phyloP scores from a whole-genome alignment of 2,329 filamentous ascomycete species.

The Colletotrichum gloeosporioides region DNA sequence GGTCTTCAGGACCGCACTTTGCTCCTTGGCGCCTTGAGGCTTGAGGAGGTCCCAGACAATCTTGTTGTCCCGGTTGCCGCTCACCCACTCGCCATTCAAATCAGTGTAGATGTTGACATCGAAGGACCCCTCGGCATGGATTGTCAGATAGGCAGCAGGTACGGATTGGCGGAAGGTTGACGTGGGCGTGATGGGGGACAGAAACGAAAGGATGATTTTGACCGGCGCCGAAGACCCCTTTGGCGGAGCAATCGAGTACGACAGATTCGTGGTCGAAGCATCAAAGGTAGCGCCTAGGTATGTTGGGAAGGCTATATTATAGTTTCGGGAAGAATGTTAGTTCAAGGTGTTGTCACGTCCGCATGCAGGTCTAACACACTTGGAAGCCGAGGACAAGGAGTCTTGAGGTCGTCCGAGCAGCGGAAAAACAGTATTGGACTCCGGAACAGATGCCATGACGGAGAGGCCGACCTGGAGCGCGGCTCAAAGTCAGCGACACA shows the following conservation, averaged over 20 bases:
- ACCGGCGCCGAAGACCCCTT: constrained; percentile 30
- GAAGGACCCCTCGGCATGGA: constrained; percentile 71
- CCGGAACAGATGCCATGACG: constrained; percentile 51
- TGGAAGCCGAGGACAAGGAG: constrained; percentile 38
- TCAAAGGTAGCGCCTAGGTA: constrained; percentile 53
- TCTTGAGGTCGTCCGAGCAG: constrained; percentile 58
- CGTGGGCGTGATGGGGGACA: constrained; percentile 82
- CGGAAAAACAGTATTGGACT: constrained; percentile 49
- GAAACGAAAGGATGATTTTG: constrained; percentile 56
- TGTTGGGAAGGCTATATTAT: constrained; percentile 44
- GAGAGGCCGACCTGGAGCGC: constrained; percentile 50
- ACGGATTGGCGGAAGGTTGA: constrained; percentile 82
- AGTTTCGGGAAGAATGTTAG: constrained; percentile 28
- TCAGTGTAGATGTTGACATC: constrained; percentile 71
- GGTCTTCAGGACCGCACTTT: constrained; percentile 59
- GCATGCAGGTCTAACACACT: constrained; percentile 18
- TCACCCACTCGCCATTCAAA: constrained; percentile 82
- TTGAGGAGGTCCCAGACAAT: constrained; percentile 73
- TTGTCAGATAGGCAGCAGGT: constrained; percentile 80
- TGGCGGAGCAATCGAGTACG: constrained; percentile 44
- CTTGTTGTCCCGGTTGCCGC: constrained; percentile 70
- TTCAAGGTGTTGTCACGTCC: not conserved
- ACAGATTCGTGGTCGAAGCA: constrained; percentile 55
- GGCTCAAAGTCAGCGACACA: constrained; percentile 1
- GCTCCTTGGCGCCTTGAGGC: constrained; percentile 38